phyloP scores from a whole-genome alignment of 192 early-diverging fungal genomes.

The Rhizophagus prolifer region DNA sequence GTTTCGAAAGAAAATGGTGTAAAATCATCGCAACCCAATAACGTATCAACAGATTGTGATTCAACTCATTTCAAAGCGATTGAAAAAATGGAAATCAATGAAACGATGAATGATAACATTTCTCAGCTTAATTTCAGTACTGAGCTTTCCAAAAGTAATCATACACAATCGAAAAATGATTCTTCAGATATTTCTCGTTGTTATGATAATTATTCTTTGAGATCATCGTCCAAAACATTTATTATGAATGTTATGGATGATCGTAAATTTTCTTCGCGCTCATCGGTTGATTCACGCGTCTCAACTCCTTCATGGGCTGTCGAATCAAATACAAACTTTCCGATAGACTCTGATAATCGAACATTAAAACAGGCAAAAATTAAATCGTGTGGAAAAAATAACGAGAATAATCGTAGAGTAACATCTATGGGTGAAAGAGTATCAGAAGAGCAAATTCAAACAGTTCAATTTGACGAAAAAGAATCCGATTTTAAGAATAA shows the following conservation, averaged over 20 bases:
- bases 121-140: background rate
- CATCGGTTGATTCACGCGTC: background rate
- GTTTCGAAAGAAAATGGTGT: background rate
- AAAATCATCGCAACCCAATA: background rate
- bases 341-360: background rate
- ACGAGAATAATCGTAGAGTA: background rate
- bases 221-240: background rate
- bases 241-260: background rate
- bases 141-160: background rate
- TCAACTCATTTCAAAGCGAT: too few species aligned
- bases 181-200: background rate
- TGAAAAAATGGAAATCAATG: background rate
- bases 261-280: background rate
- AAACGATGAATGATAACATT: background rate
- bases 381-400: background rate
- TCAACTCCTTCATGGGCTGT: background rate
- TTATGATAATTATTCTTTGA: too few species aligned
- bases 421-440: background rate
- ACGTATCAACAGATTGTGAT: background rate
- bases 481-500: background rate
- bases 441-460: background rate
- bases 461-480: background rate
- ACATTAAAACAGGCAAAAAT: background rate
- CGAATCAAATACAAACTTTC: background rate
- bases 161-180: background rate